Conservation (phyloP, 371 early-diverging fungal genomes). For the Mortierella sp. region DNA sequence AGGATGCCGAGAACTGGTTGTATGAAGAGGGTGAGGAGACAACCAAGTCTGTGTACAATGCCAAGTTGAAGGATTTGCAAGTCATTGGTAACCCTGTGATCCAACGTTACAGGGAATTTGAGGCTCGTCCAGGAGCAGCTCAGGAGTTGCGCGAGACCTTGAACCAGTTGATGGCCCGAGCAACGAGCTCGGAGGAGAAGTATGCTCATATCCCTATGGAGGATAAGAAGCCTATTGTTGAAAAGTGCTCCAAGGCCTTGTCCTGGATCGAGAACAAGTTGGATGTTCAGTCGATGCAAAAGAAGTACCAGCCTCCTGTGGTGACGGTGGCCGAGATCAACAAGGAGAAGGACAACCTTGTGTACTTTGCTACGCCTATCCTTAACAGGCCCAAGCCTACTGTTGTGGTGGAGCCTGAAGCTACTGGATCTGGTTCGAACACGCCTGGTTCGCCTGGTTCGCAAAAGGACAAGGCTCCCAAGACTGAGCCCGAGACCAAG, state of each 20-base stretch:
- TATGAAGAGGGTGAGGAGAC: slow-evolving; percentile 97
- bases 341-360: slow-evolving; percentile 75
- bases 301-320: slow-evolving; percentile 81
- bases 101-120: slow-evolving; percentile 84
- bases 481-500: slow-evolving; percentile 55
- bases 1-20: slow-evolving; percentile 95
- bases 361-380: slow-evolving; percentile 79
- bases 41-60: slow-evolving; percentile 87
- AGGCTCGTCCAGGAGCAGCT: slow-evolving; percentile 87
- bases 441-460: too few relatives aligned
- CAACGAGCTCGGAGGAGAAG: slow-evolving; percentile 81
- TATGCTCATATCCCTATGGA: slow-evolving; percentile 89
- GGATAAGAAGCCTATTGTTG: slow-evolving; percentile 85
- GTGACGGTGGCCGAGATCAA: slow-evolving; percentile 79
- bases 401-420: slow-evolving; percentile 58
- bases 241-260: slow-evolving; percentile 78
- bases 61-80: slow-evolving; percentile 86
- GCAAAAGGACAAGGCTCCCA: too few relatives aligned
- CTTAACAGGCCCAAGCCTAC: slow-evolving; percentile 92
- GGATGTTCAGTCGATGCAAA: slow-evolving; percentile 75
- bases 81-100: slow-evolving; percentile 85
- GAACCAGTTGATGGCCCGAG: slow-evolving; percentile 75
- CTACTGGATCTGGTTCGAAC: slow-evolving; percentile 34
- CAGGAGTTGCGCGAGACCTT: slow-evolving; percentile 82
- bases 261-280: slow-evolving; percentile 90